These are phyloP conservation scores for Komagataella mondaviorum DNA, from an alignment of 805 yeast genomes.

Conservation along the genomic window DNA sequence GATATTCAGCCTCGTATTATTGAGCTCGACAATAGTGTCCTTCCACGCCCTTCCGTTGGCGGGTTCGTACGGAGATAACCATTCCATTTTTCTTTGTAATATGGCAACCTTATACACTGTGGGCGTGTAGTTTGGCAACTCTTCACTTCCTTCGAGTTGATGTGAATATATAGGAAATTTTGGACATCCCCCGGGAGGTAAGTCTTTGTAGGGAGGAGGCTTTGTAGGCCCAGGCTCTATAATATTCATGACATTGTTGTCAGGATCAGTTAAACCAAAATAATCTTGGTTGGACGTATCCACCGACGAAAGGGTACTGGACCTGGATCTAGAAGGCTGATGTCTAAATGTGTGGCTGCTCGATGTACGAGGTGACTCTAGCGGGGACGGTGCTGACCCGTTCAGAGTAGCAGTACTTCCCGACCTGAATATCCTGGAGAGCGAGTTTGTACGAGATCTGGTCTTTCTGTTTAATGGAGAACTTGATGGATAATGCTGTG, in stretches of 20 bases:
- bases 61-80: conserved; percentile 65
- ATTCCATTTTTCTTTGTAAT: conserved; percentile 55
- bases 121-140: conserved; percentile 54
- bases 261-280: background rate
- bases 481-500: background rate
- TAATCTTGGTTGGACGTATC: background rate
- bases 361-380: background rate
- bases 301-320: background rate
- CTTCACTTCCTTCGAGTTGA: conserved; percentile 19
- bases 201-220: conserved; percentile 22
- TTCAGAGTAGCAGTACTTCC: background rate
- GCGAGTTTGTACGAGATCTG: background rate
- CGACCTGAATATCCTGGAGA: background rate
- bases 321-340: background rate
- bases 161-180: conserved; percentile 20
- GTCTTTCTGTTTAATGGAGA: background rate
- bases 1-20: conserved; percentile 76
- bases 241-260: background rate
- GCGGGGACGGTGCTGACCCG: background rate
- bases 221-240: background rate
- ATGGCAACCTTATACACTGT: conserved; percentile 47
- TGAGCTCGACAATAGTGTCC: conserved; percentile 53
- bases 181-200: conserved; percentile 21
- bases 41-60: conserved; percentile 63
- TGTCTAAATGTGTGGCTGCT: background rate